These are phyloP conservation scores for Parafenestella ontariensis DNA, from an alignment of 2,329 filamentous ascomycete species.

Conservation along the genomic window DNA sequence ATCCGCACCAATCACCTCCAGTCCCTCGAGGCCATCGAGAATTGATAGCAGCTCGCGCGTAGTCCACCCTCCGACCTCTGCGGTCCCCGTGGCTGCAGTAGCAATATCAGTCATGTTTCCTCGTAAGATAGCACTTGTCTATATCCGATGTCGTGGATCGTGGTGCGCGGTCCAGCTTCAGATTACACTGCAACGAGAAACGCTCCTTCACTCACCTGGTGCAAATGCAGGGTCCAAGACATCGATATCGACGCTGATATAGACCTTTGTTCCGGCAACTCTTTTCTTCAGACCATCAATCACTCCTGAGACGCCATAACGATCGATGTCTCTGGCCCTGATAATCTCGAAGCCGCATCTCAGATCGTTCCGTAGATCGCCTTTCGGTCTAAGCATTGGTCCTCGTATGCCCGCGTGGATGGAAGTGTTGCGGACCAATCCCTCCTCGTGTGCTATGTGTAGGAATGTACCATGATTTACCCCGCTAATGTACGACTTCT, in stretches of 20 bases:
- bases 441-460: slow-evolving; percentile 68
- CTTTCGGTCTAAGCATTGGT: slow-evolving; percentile 57
- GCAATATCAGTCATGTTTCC: neutral
- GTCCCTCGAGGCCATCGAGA: slow-evolving; percentile 63
- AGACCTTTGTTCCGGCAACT: slow-evolving; percentile 61
- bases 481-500: slow-evolving; percentile 39
- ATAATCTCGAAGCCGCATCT: slow-evolving; percentile 66
- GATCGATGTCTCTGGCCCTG: slow-evolving; percentile 63
- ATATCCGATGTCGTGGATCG: neutral
- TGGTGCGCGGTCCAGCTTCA: neutral
- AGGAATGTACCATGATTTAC: slow-evolving; percentile 69
- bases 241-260: slow-evolving; percentile 65
- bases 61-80: slow-evolving; percentile 68
- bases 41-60: slow-evolving; percentile 66
- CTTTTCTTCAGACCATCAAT: slow-evolving; percentile 59
- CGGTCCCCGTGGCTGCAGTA: slow-evolving; percentile 61
- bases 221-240: slow-evolving; percentile 64
- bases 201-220: slow-evolving; percentile 51
- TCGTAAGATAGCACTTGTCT: neutral
- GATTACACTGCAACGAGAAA: neutral
- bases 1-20: slow-evolving; percentile 66
- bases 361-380: slow-evolving; percentile 63
- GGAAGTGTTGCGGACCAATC: slow-evolving; percentile 64
- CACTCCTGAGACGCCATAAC: slow-evolving; percentile 55
- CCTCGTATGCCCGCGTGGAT: slow-evolving; percentile 69